Conservation (phyloP, 805 yeast species). For the Saturnispora saitoi region DNA sequence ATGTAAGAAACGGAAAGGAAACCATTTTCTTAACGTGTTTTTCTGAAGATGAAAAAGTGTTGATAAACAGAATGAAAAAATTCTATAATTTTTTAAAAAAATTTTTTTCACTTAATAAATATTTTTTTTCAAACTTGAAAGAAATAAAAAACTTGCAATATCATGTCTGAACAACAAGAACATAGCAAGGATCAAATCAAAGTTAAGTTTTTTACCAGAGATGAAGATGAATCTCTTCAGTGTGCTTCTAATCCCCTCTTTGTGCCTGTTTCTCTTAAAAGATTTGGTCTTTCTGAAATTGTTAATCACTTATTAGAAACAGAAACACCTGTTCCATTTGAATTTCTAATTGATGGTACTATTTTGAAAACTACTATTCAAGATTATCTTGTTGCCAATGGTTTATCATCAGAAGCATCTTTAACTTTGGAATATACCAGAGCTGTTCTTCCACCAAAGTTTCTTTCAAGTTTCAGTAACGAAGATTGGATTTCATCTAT, state of each 20-base stretch:
- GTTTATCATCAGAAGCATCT: constrained; percentile 73
- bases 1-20: constrained; percentile 54
- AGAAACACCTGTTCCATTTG: constrained; percentile 77
- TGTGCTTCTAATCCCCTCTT: constrained; percentile 74
- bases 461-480: constrained; percentile 75
- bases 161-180: constrained; percentile 12
- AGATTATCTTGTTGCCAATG: constrained; percentile 68
- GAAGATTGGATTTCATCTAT: constrained; percentile 94
- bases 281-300: constrained; percentile 90
- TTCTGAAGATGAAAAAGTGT: neutral
- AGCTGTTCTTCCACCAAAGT: constrained; percentile 91
- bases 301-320: constrained; percentile 75
- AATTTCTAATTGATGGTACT: constrained; percentile 81
- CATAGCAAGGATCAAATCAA: constrained; percentile 44
- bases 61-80: constrained; percentile 1
- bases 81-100: neutral
- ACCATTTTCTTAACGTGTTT: constrained; percentile 9
- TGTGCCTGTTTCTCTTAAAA: constrained; percentile 78
- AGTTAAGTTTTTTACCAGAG: constrained; percentile 79
- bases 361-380: constrained; percentile 70
- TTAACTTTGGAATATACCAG: constrained; percentile 82
- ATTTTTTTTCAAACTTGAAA: neutral
- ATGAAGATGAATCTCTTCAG: constrained; percentile 62
- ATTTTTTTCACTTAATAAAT: neutral
- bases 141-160: neutral